Base-by-base conservation (phyloP, 2,329 filamentous ascomycete species). In the Hortaea werneckii region DNA sequence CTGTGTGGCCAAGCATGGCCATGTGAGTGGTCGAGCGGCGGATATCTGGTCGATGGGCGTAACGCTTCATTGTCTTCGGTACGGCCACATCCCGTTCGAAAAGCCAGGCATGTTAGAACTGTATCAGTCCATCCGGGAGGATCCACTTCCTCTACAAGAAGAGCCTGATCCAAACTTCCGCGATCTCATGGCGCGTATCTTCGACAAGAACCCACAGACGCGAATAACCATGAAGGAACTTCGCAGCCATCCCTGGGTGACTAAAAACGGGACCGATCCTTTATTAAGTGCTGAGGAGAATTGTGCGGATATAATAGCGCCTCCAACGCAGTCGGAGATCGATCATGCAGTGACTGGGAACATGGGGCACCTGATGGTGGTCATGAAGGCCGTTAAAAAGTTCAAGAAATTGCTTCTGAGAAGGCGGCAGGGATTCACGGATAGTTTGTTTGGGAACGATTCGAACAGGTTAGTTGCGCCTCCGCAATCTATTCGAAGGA, bases 21-120 rank as follows among this genome's bases (percentile, higher is more conserved):
- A 89, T 54, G 83, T 96, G 1, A 90, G 86, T 2, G 92, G 92
- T 8, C 85, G 80, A 56, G 88, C 90, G 4, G 87, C 87, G 4
- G 92, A 98, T 65, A 88, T 98, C 44, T 98, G 92, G 92, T 94
- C 90, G 3, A 96, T 96, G 90, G 92, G 92, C 5, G 83, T 95
- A 6, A 94, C 89, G 1, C 72, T 98, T 2, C 96, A 90, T 63
- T 98, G 92, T 63, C 74, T 98, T 35, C 82, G 85, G 50, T 96
- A 94, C 58, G 92, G 92, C 29, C 75, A 72, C 42, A 83, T 98
- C 50, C 92, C 92, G 0, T 98, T 96, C 60, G 83, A 89, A 58
- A 78, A 83, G 46, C 72, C 78, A 5, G 81, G 80, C 12, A 80
- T 95, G 49, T 72, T 95, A 46, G 89, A 95, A 42, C 78, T 96